Evolutionary conservation across 202 grass and related monocot species (phyloP).

Genomic region (Elaeis oleifera): DNA sequence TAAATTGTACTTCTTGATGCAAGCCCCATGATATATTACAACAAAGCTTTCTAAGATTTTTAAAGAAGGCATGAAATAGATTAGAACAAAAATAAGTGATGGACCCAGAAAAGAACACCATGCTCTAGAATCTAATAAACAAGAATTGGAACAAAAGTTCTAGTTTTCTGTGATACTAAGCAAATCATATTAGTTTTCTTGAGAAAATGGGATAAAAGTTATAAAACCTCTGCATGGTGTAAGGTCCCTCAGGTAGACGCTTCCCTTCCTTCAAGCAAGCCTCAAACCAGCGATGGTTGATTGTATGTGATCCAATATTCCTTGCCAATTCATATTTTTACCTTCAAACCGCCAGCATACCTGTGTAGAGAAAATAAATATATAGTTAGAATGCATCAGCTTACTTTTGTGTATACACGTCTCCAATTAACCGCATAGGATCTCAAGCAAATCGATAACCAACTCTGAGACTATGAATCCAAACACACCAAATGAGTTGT

Average conservation of each 20-base stretch:
- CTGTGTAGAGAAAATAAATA: constrained; percentile 22
- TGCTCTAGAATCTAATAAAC: no score
- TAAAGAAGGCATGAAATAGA: no score
- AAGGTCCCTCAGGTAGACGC: constrained; percentile 58
- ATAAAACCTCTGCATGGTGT: constrained; percentile 41
- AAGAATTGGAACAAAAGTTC: no score
- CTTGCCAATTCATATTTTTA: constrained; percentile 71
- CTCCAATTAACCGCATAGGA: background rate
- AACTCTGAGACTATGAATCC: background rate
- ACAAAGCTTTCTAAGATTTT: no score
- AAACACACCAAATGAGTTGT: constrained; percentile 73
- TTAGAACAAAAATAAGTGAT: no score
- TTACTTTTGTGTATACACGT: background rate
- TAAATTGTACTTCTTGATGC: no score
- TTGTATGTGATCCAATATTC: constrained; percentile 36
- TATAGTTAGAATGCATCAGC: background rate
- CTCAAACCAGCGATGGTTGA: constrained; percentile 76
- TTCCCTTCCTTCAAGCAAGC: constrained; percentile 65
- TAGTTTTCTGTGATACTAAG: no score
- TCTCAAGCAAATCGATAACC: no score
- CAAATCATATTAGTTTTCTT: no score
- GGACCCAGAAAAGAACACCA: no score
- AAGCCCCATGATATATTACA: no score
- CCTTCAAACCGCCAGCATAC: constrained; percentile 87
- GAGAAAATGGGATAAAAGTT: background rate